Conservation (phyloP, 106 monocot species). For the Dioscorea dumetorum region DNA sequence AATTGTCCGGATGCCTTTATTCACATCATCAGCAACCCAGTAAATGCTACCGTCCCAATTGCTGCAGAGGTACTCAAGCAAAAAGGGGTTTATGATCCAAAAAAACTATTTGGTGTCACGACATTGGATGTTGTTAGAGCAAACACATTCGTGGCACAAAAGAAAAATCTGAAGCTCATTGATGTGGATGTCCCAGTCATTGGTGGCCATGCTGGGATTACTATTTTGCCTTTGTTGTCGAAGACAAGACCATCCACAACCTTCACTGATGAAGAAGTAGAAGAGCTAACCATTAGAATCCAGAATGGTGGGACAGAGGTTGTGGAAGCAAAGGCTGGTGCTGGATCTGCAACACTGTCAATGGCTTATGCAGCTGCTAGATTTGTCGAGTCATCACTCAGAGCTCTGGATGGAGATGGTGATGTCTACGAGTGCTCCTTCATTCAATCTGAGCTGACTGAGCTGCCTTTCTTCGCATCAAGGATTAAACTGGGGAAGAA, state of each 20-base stretch:
- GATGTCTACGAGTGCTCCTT: slow-evolving; percentile 59
- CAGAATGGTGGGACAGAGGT: slow-evolving; percentile 76
- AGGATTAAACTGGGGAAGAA: slow-evolving; percentile 46
- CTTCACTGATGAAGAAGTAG: slow-evolving; percentile 46
- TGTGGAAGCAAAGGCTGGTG: slow-evolving; percentile 71
- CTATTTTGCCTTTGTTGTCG: slow-evolving; percentile 57
- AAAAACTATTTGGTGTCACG: slow-evolving; percentile 62
- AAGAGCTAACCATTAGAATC: slow-evolving; percentile 36
- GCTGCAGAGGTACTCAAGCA: slow-evolving; percentile 53
- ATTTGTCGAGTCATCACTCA: slow-evolving; percentile 58
- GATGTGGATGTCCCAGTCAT: slow-evolving; percentile 63
- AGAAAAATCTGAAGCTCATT: slow-evolving; percentile 38
- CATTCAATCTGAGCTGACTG: slow-evolving; percentile 40
- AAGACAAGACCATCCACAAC: slow-evolving; percentile 33
- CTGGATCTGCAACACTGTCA: slow-evolving; percentile 59
- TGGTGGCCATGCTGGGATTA: slow-evolving; percentile 63
- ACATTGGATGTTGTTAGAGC: slow-evolving; percentile 67
- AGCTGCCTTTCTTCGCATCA: slow-evolving; percentile 44
- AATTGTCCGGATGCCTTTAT: slow-evolving; percentile 58
- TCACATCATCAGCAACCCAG: slow-evolving; percentile 68
- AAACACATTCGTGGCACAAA: slow-evolving; percentile 66
- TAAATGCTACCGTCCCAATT: slow-evolving; percentile 67
- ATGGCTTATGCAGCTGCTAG: slow-evolving; percentile 72
- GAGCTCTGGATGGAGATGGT: slow-evolving; percentile 47
- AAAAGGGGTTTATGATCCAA: slow-evolving; percentile 52